phyloP scores from a whole-genome alignment of 768 basidiomycete species.

The Termitomyces sp. region DNA sequence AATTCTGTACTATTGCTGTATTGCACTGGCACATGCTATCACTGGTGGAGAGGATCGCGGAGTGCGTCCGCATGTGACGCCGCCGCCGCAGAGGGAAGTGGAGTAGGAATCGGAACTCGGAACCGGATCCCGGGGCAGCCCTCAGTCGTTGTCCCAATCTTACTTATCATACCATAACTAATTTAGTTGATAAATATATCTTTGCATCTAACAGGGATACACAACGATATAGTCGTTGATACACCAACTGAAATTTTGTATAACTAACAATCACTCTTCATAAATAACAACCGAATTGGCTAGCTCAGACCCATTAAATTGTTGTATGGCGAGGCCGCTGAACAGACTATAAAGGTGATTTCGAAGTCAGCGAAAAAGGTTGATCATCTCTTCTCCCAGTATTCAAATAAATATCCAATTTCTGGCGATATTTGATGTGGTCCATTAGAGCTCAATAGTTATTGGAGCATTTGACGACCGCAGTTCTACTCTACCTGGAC shows the following conservation, averaged over 20 bases:
- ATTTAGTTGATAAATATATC: too few relatives aligned
- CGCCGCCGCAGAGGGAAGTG: too few relatives aligned
- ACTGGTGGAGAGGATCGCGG: too few relatives aligned
- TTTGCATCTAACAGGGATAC: too few relatives aligned
- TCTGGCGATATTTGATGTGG: background rate
- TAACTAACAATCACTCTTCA: too few relatives aligned
- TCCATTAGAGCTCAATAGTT: constrained; percentile 10
- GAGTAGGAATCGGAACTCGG: too few relatives aligned
- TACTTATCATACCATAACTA: too few relatives aligned
- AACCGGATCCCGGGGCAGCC: too few relatives aligned
- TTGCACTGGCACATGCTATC: background rate
- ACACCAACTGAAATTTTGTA: too few relatives aligned
- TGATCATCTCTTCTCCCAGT: background rate
- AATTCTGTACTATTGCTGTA: background rate
- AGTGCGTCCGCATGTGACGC: too few relatives aligned
- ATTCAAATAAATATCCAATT: background rate
- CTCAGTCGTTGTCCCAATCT: too few relatives aligned
- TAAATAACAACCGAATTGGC: background rate
- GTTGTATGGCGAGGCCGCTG: background rate
- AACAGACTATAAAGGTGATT: background rate
- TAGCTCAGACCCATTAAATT: background rate
- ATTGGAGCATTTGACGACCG: constrained; percentile 15
- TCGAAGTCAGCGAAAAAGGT: background rate
- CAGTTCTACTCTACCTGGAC: constrained; percentile 11
- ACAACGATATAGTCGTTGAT: too few relatives aligned